These are phyloP conservation scores for Aspergillus piperis DNA, from an alignment of 2,329 filamentous ascomycete species.

Conservation along the genomic window DNA sequence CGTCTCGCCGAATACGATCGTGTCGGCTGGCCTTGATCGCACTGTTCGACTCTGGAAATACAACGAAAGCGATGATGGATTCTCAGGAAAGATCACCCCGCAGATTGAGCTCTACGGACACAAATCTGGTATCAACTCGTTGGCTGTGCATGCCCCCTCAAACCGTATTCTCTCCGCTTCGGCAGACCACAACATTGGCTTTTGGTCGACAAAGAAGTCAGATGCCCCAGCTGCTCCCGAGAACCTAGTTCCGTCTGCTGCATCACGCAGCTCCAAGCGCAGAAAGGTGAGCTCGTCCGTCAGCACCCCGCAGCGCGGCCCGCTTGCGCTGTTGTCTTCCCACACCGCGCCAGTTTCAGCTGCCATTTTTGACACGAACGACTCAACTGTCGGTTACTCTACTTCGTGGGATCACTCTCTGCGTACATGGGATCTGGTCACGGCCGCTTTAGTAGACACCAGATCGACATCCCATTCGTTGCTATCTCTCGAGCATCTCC, in stretches of 20 bases:
- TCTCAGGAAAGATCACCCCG: slow-evolving; percentile 66
- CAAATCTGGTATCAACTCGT: slow-evolving; percentile 68
- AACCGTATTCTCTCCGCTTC: slow-evolving; percentile 83
- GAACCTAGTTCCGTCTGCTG: slow-evolving; percentile 66
- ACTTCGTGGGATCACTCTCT: slow-evolving; percentile 88
- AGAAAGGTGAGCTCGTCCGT: slow-evolving; percentile 69
- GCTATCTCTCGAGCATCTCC: slow-evolving; percentile 74
- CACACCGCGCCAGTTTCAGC: slow-evolving; percentile 76
- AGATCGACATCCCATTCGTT: slow-evolving; percentile 82
- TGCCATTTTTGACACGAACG: slow-evolving; percentile 79
- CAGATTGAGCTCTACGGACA: slow-evolving; percentile 84
- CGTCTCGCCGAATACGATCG: slow-evolving; percentile 74
- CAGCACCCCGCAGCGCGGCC: slow-evolving; percentile 69
- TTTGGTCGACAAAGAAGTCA: slow-evolving; percentile 82
- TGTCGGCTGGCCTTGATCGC: slow-evolving; percentile 79
- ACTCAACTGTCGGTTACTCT: slow-evolving; percentile 87
- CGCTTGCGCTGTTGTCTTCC: slow-evolving; percentile 70
- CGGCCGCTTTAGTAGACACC: slow-evolving; percentile 74
- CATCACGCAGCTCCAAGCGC: slow-evolving; percentile 68
- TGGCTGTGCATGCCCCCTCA: slow-evolving; percentile 72
- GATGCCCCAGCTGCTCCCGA: slow-evolving; percentile 73
- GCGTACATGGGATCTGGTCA: slow-evolving; percentile 87
- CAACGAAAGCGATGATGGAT: slow-evolving; percentile 63
- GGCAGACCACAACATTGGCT: slow-evolving; percentile 76
- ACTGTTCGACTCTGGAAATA: slow-evolving; percentile 91